These are phyloP conservation scores for Achaetomium macrosporum DNA, from an alignment of 2,329 filamentous ascomycete genomes.

Conservation along the genomic window DNA sequence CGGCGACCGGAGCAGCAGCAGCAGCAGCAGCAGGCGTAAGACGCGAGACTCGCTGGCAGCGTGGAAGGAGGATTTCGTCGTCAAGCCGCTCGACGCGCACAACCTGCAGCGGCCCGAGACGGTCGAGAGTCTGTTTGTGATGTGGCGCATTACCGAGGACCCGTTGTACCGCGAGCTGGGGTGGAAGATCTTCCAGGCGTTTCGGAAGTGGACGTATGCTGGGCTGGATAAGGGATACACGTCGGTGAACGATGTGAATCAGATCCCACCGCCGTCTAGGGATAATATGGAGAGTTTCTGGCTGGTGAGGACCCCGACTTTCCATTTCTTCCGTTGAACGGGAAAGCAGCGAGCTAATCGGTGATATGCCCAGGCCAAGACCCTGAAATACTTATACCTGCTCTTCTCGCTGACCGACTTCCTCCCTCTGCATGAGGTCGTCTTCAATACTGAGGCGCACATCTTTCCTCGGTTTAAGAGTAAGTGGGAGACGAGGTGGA, in stretches of 20 bases:
- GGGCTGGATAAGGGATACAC: slow-evolving; percentile 75
- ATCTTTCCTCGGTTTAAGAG: slow-evolving; percentile 74
- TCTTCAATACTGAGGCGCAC: slow-evolving; percentile 95
- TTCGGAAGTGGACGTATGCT: slow-evolving; percentile 77
- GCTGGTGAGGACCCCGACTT: slow-evolving; percentile 44
- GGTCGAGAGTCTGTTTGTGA: slow-evolving; percentile 89
- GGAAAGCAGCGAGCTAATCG: neutral
- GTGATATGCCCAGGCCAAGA: slow-evolving; percentile 57
- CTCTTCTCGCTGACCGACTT: slow-evolving; percentile 81
- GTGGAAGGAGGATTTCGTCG: slow-evolving; percentile 75
- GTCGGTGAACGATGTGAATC: slow-evolving; percentile 69
- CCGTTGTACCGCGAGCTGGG: slow-evolving; percentile 88
- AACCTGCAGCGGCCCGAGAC: slow-evolving; percentile 96
- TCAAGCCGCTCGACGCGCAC: slow-evolving; percentile 74
- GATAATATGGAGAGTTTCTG: slow-evolving; percentile 99
- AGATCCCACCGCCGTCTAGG: slow-evolving; percentile 60
- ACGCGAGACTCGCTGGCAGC: slow-evolving; percentile 43
- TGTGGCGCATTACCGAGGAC: slow-evolving; percentile 96
- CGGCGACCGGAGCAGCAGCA: slow-evolving; percentile 47
- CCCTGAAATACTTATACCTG: slow-evolving; percentile 94
- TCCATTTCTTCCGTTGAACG: neutral
- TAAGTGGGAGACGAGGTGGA: slow-evolving; percentile 56
- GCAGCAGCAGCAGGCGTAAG: slow-evolving; percentile 38
- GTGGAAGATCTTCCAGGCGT: slow-evolving; percentile 96
- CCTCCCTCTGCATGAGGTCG: slow-evolving; percentile 75